phyloP scores from a whole-genome alignment of 208 protist genomes.

The Leptomonas pyrrhocoris region DNA sequence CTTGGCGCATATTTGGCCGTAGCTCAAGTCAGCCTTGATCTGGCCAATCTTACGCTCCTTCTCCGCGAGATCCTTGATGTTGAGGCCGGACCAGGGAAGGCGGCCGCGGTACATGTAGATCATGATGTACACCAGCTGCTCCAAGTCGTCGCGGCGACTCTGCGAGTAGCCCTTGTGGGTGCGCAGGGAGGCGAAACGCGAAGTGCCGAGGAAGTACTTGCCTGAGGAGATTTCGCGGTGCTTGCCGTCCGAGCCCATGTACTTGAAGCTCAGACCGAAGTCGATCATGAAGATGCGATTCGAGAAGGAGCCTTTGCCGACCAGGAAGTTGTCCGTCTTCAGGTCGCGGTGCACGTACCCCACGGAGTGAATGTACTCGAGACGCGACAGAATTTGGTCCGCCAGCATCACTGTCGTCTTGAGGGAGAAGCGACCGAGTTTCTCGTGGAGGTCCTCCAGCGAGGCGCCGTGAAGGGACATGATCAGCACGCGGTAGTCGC shows the following conservation, averaged over 20 bases:
- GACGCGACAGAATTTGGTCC: slow-evolving; percentile 96
- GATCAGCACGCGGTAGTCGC: slow-evolving; percentile 98
- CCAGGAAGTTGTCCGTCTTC: slow-evolving; percentile 99
- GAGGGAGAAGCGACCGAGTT: slow-evolving; percentile 92
- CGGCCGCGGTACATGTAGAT: slow-evolving; percentile 95
- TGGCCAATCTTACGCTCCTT: slow-evolving; percentile 63
- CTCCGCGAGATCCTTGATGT: slow-evolving; percentile 80
- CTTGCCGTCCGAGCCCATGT: slow-evolving; percentile 55
- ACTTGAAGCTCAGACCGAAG: slow-evolving; percentile 93
- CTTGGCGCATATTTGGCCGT: slow-evolving; percentile 61
- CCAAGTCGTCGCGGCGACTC: slow-evolving; percentile 88
- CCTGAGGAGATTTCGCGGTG: slow-evolving; percentile 79
- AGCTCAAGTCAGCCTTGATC: slow-evolving; percentile 60
- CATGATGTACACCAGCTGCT: slow-evolving; percentile 93
- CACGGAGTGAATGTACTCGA: slow-evolving; percentile 98
- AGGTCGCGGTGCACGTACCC: slow-evolving; percentile 98
- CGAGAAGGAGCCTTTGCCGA: slow-evolving; percentile 92
- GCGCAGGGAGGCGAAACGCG: slow-evolving; percentile 96
- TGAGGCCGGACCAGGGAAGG: slow-evolving; percentile 95
- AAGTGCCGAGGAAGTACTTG: slow-evolving; percentile 96
- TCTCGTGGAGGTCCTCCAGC: slow-evolving; percentile 94
- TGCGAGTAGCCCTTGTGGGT: slow-evolving; percentile 95
- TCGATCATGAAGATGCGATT: slow-evolving; percentile 93
- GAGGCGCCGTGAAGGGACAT: slow-evolving; percentile 98
- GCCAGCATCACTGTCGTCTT: slow-evolving; percentile 99